Evolutionary conservation across 129 eudicot species (phyloP).

Genomic region (Cynara cardunculus): DNA sequence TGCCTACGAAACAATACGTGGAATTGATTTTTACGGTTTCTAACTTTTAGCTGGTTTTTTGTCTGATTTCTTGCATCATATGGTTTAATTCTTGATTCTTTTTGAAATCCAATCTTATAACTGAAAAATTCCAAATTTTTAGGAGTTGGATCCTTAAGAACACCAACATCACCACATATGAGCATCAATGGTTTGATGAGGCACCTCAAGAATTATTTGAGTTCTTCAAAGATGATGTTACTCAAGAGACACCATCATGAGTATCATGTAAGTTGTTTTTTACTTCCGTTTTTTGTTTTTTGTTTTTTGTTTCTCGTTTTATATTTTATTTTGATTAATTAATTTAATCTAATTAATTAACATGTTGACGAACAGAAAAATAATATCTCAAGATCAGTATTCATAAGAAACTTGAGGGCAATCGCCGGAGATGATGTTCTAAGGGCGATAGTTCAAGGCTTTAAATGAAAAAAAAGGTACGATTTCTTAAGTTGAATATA

Average conservation of each 20-base stretch:
- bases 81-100: too few species aligned
- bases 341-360: not conserved
- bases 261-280: conserved; percentile 14
- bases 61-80: too few species aligned
- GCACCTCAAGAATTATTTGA: conserved; percentile 23
- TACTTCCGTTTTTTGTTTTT: not conserved
- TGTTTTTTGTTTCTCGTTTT: not conserved
- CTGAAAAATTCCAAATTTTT: not conserved
- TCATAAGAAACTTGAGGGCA: conserved; percentile 18
- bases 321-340: not conserved
- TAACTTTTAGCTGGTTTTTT: too few species aligned
- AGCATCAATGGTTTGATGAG: conserved; percentile 17
- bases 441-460: conserved; percentile 12
- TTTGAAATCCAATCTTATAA: not conserved
- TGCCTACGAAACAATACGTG: too few species aligned
- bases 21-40: too few species aligned
- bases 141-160: conserved; percentile 2
- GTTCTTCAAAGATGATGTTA: conserved; percentile 22
- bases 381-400: conserved; percentile 4
- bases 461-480: not conserved
- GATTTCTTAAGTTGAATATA: not conserved
- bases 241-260: conserved; percentile 25
- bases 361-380: not conserved
- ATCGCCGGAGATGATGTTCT: conserved; percentile 28
- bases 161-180: conserved; percentile 25